Percentiles rank a stretch among this genome's conserved stretches.
Conservation (phyloP, 306 rosid species). For the Pachyrhizus erosus region DNA sequence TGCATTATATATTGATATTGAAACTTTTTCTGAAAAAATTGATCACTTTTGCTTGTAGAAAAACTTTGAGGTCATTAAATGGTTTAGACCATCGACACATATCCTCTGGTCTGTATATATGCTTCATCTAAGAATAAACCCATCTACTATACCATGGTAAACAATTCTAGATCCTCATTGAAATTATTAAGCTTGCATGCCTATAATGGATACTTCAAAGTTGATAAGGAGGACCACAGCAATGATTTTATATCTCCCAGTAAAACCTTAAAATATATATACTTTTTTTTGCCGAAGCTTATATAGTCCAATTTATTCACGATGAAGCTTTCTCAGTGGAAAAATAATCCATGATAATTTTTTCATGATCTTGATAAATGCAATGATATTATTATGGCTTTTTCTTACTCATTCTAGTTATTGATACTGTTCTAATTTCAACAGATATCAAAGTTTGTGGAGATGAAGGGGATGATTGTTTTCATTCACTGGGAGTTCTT, state of each 20-base stretch:
- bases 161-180: background rate
- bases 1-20: background rate
- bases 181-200: background rate
- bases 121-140: background rate
- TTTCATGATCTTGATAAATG: background rate
- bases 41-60: background rate
- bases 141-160: background rate
- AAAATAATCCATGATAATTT: background rate
- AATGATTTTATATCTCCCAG: background rate
- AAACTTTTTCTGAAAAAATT: background rate
- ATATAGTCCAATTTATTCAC: background rate
- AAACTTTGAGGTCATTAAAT: background rate
- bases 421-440: slow-evolving; percentile 18
- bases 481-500: slow-evolving; percentile 77
- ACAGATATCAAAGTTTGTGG: slow-evolving; percentile 85
- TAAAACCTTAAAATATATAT: background rate
- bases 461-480: slow-evolving; percentile 65
- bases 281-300: background rate
- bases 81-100: background rate
- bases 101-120: background rate
- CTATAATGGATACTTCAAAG: background rate
- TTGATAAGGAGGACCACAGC: background rate
- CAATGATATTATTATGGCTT: background rate
- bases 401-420: background rate
- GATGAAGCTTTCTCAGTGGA: background rate